A percentile compares a stretch with the other conserved stretches of the same genome.
Evolutionary conservation across 2,329 filamentous ascomycete species (phyloP).

Genomic region (Curvularia hawaiiensis): DNA sequence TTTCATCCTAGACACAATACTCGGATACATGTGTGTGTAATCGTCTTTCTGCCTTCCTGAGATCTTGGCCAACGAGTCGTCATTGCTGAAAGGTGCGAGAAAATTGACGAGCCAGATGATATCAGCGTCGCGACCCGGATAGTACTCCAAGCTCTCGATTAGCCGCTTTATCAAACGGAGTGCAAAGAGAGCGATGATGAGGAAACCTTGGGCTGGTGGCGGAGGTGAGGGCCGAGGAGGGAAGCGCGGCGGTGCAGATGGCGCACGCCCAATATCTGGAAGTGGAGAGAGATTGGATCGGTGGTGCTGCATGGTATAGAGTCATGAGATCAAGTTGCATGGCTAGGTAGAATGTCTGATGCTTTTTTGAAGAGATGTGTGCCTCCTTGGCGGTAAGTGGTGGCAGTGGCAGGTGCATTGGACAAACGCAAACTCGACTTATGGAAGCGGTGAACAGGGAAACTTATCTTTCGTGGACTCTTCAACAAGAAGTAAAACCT

Average conservation of each 20-base stretch:
- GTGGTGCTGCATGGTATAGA: constrained; percentile 5
- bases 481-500: too few species aligned
- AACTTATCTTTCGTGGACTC: too few species aligned
- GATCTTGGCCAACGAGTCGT: constrained; percentile 27
- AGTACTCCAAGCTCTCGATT: constrained; percentile 23
- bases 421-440: neutral
- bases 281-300: neutral
- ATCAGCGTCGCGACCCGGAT: constrained; percentile 20
- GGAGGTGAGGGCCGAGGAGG: neutral
- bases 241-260: constrained; percentile 2
- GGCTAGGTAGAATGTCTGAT: neutral
- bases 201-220: constrained; percentile 14
- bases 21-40: constrained; percentile 24
- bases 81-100: constrained; percentile 17
- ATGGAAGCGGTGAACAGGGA: too few species aligned
- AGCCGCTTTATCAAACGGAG: constrained; percentile 27
- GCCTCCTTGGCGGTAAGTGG: neutral
- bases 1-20: constrained; percentile 29
- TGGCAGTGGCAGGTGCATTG: neutral
- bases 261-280: constrained; percentile 1
- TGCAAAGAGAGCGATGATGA: constrained; percentile 35
- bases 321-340: neutral
- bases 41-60: constrained; percentile 17
- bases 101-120: constrained; percentile 28
- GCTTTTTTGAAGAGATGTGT: neutral